Conservation (phyloP, 805 yeast species). For the Starmerella cellae region DNA sequence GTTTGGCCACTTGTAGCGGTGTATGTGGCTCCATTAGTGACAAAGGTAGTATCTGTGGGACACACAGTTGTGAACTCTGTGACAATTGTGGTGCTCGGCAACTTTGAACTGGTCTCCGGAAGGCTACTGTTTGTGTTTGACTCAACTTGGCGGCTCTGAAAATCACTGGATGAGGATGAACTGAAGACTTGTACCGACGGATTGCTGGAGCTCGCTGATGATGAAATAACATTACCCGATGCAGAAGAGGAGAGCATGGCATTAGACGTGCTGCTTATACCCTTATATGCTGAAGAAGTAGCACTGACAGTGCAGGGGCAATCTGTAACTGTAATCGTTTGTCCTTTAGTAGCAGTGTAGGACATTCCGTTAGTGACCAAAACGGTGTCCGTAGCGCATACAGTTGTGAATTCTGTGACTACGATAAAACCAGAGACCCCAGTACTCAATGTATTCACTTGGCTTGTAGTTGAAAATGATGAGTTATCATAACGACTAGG, state of each 20-base stretch:
- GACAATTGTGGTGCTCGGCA: neutral
- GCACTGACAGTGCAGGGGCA: slow-evolving; percentile 11
- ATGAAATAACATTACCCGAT: too few species aligned
- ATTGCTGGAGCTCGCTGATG: too few species aligned
- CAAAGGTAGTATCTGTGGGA: slow-evolving; percentile 2
- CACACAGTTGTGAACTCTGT: neutral
- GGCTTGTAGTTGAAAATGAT: too few species aligned
- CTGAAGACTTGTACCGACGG: too few species aligned
- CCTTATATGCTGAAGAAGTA: neutral
- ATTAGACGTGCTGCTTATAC: too few species aligned
- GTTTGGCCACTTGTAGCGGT: slow-evolving; percentile 16
- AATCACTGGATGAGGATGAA: neutral
- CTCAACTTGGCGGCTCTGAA: neutral
- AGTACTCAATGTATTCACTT: too few species aligned
- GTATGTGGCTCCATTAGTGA: slow-evolving; percentile 10
- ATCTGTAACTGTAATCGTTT: slow-evolving; percentile 13
- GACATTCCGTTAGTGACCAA: slow-evolving; percentile 9
- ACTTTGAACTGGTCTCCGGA: neutral
- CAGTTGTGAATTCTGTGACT: neutral
- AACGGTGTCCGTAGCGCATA: neutral
- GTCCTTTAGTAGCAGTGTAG: slow-evolving; percentile 15
- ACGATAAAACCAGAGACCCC: too few species aligned
- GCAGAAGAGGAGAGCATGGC: too few species aligned
- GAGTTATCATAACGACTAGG: too few species aligned
- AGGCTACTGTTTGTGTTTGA: neutral